Conservation (phyloP, 176 grass and related monocot genomes). For the Zea luxurians region DNA sequence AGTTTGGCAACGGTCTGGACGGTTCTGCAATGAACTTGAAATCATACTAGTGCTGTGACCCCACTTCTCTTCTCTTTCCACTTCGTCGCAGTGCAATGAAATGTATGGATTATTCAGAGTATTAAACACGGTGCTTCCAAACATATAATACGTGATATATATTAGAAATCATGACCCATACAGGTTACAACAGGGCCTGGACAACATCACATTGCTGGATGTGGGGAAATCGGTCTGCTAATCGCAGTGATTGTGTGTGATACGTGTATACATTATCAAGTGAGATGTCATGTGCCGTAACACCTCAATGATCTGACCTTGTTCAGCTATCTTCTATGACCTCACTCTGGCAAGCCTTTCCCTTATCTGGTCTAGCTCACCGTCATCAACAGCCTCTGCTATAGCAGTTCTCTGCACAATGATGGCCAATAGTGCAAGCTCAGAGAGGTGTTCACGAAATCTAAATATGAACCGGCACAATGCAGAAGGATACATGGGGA, state of each 20-base stretch:
- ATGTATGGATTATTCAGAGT: background rate
- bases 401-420: constrained; percentile 41
- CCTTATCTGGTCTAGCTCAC: constrained; percentile 71
- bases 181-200: background rate
- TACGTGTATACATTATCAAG: background rate
- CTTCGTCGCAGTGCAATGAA: background rate
- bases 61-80: background rate
- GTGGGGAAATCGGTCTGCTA: background rate
- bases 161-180: background rate
- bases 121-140: background rate
- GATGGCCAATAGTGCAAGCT: background rate
- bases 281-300: background rate
- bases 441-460: background rate
- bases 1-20: background rate
- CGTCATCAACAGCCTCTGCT: constrained; percentile 58
- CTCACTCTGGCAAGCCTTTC: constrained; percentile 81
- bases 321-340: constrained; percentile 41
- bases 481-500: background rate
- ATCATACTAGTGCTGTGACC: too few relatives aligned
- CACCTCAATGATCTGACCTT: background rate
- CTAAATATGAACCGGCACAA: background rate
- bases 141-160: background rate
- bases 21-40: too few relatives aligned
- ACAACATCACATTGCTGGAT: background rate
- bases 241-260: background rate